Conservation (phyloP, 2,329 filamentous ascomycete species). For the Aureobasidium sp. region DNA sequence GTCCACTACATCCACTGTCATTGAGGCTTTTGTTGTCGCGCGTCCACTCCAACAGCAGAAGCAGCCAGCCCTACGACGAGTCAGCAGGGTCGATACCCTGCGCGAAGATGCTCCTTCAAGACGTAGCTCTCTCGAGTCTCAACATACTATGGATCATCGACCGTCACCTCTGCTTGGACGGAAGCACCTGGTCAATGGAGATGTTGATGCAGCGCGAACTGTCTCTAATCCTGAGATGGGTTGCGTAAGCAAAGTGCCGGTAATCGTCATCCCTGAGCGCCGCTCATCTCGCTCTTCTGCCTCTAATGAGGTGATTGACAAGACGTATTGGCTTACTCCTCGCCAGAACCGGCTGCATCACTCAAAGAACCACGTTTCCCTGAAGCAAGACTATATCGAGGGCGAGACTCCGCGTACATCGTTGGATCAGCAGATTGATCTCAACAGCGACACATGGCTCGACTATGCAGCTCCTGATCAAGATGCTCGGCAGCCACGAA, state of each 20-base stretch:
- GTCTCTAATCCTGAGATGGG: conserved; percentile 16
- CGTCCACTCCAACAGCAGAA: conserved; percentile 39
- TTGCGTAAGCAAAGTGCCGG: conserved; percentile 9
- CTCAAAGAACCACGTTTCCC: neutral
- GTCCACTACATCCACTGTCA: conserved; percentile 49
- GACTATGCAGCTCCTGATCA: neutral
- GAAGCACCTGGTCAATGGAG: conserved; percentile 21
- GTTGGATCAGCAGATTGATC: neutral
- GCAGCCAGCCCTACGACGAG: conserved; percentile 43
- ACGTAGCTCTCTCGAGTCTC: conserved; percentile 38
- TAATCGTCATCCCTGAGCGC: conserved; percentile 13
- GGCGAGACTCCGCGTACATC: neutral
- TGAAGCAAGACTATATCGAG: neutral
- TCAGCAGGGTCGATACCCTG: conserved; percentile 46
- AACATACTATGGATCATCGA: conserved; percentile 47
- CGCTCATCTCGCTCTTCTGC: conserved; percentile 5
- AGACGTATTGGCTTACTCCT: conserved; percentile 8
- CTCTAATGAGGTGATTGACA: neutral
- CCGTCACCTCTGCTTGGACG: conserved; percentile 43
- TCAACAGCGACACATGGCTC: conserved; percentile 6
- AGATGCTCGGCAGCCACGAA: neutral
- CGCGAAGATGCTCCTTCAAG: conserved; percentile 39
- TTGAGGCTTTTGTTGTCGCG: conserved; percentile 49
- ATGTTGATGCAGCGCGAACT: conserved; percentile 21
- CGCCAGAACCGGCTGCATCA: conserved; percentile 2